Conservation (phyloP, 2,329 filamentous ascomycete species). For the Trichoderma oligosporum region DNA sequence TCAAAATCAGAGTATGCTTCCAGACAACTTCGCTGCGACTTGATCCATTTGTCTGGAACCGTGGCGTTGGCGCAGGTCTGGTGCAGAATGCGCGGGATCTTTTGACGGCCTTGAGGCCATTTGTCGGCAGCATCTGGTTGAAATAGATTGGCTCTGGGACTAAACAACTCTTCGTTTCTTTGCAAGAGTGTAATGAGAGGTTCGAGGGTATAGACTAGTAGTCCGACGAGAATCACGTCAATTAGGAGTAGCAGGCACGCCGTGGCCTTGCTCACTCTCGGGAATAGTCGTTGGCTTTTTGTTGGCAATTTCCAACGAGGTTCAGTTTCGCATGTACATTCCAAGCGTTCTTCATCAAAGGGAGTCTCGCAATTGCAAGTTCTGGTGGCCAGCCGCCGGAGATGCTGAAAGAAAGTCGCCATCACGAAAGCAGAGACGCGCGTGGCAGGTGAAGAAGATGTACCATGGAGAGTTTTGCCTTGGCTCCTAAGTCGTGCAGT, state of each 20-base stretch:
- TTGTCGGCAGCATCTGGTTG: not conserved
- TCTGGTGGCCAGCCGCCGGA: not conserved
- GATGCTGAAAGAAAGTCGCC: not conserved
- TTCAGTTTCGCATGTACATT: not conserved
- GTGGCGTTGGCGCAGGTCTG: not conserved
- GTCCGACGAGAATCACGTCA: constrained; percentile 2
- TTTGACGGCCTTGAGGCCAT: too few relatives aligned
- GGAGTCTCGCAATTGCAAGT: not conserved
- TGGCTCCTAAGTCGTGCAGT: too few relatives aligned
- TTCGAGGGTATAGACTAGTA: constrained; percentile 6
- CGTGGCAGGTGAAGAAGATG: not conserved
- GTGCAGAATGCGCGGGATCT: too few relatives aligned
- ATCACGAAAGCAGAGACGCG: too few relatives aligned
- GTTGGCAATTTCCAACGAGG: not conserved
- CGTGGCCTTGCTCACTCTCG: not conserved
- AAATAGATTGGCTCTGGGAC: not conserved
- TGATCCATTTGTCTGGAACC: constrained; percentile 5
- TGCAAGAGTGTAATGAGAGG: constrained; percentile 9
- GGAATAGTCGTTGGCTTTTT: not conserved
- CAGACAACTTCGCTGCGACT: constrained; percentile 3
- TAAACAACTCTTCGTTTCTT: constrained; percentile 11
- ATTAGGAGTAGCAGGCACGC: not conserved
- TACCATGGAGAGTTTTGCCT: not conserved
- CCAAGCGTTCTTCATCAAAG: constrained; percentile 8
- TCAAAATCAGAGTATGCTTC: constrained; percentile 5